Percentiles rank a stretch among this genome's conserved stretches.
phyloP scores from a whole-genome alignment of 768 basidiomycete genomes.

The Rhodotorula sphaerocarpa region DNA sequence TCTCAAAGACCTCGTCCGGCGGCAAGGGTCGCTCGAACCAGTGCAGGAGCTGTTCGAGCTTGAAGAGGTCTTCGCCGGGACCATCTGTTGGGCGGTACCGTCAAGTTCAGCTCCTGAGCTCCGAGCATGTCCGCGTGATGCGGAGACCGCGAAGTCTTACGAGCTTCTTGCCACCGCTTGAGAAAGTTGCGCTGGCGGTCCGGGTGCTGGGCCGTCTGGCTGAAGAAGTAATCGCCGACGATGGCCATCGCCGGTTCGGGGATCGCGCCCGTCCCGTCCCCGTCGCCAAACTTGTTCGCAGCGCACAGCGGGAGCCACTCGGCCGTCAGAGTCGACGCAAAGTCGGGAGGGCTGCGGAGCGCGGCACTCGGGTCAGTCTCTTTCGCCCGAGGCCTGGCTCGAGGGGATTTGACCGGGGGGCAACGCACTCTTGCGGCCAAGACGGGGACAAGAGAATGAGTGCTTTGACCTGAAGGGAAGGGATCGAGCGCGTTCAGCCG shows the following conservation, averaged over 20 bases:
- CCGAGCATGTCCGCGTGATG: too few species aligned
- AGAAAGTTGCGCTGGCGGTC: constrained; percentile 11
- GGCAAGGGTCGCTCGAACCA: constrained; percentile 18
- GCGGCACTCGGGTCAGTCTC: not conserved
- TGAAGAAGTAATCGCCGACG: constrained; percentile 25
- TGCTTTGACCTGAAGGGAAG: constrained; percentile 3
- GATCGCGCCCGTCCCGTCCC: constrained; percentile 11
- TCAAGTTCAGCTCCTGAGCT: too few species aligned
- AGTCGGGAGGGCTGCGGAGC: constrained; percentile 1
- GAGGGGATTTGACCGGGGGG: rapidly evolving
- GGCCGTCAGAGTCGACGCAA: not conserved
- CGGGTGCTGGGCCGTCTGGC: not conserved
- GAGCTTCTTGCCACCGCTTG: constrained; percentile 9
- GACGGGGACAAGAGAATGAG: constrained; percentile 16
- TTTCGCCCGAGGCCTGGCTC: too few species aligned
- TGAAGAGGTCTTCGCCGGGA: not conserved
- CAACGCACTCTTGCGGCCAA: not conserved
- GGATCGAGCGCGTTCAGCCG: not conserved
- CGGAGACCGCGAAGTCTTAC: too few species aligned
- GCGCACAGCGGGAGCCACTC: constrained; percentile 7
- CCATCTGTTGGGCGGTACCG: constrained; percentile 6
- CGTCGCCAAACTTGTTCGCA: constrained; percentile 13
- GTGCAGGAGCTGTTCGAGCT: constrained; percentile 1
- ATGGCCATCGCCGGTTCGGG: constrained; percentile 10
- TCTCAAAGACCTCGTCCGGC: constrained; percentile 5